Base-by-base conservation (phyloP, 768 basidiomycete genomes). In the Boletus fagicola region DNA sequence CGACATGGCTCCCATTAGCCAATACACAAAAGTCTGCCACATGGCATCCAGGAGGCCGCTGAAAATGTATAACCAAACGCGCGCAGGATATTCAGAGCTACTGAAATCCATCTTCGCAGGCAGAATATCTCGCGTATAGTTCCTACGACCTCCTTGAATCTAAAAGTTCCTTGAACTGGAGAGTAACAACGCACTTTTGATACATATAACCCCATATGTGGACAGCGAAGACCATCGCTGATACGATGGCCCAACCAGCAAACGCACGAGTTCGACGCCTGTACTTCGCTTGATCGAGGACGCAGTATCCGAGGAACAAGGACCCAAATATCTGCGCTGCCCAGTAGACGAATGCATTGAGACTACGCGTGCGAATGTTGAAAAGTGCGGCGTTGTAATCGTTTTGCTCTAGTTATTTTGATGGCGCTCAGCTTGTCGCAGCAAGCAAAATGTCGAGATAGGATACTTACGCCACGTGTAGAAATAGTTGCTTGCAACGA, bases 1-100 rank as follows among this genome's bases (percentile, higher is more conserved):
- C 22, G 88, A 89, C 86, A 94, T 89, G 13, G 88, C 86, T 40
- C 90, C 90, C 82, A 90, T 86, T 63, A 89, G 76, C 88, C 88
- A 90, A 69, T 91, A 90, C 6, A 85, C 83, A 0, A 84, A 83
- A 1, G 88, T 91, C 69, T 93, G 92, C 88, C 90, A 93, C 83
- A 90, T 86, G 2, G 90, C 78, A 60, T 93, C 92, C 57, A 91
- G 77, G 12, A 92, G 66, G 28, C 90, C 88, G 59, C 83, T 88
- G 72, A 85, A 82, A 60, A 89, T 81, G 71, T 85, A 91, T 6
- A 92, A 71, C 72, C 79, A 79, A 7, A 85, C 74, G 50, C 78
- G 78, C 44, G 77, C 80, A 11, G 78, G 71, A 65, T 88, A 93
- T 1, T 71, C 72, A 2, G 70, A 59, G 61, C 86, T 82, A 52